Base-by-base conservation (phyloP, 75 land plant genomes). In the Pinus tabuliformis region DNA sequence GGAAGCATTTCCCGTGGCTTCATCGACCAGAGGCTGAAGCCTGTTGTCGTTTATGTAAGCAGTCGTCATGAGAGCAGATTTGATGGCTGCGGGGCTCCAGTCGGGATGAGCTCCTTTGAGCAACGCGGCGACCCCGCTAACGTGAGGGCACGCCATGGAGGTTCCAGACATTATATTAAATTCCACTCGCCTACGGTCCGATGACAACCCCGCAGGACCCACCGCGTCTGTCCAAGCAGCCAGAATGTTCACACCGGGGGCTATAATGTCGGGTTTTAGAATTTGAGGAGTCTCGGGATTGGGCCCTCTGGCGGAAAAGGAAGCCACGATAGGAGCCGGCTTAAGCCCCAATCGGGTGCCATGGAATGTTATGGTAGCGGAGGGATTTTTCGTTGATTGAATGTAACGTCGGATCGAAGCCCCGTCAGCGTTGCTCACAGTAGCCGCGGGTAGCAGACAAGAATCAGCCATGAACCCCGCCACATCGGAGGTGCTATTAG, bases 61-160 rank as follows among this genome's bases (percentile, higher is more conserved):
- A 2, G 96, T 91, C 1, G 98, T 95, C 96, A 93, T 93, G 49
- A 95, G 76, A 1, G 98, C 98, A 4, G 98, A 95, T n/a, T 78
- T 58, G 22, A 95, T 89, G 11, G 92, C 93, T 5, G 98, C 96
- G 1, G 98, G 96, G 63, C 88, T 82, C 98, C 98, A 95, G 1
- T 74, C 80, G 3, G 96, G 94, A 58, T 93, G 92, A 4, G 94
- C 96, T 20, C 84, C 90, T 77, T 91, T 91, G 11, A 95, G 77
- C 76, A 95, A 68, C 33, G 96, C 98, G 1, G 89, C 98, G 3
- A 93, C 57, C 0, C 98, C 98, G 4, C 90, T 87, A 15, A 95
- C 90, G 75, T 95, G 98, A 2, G 98, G 98, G 73, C 96, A 93
- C 1, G 98, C 91, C 98, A 95, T 95, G 52, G 83, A 81, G 12